Percentiles rank a stretch among this genome's conserved stretches.
Evolutionary conservation across 768 basidiomycete genomes (phyloP).

Genomic region (Russula sp.): DNA sequence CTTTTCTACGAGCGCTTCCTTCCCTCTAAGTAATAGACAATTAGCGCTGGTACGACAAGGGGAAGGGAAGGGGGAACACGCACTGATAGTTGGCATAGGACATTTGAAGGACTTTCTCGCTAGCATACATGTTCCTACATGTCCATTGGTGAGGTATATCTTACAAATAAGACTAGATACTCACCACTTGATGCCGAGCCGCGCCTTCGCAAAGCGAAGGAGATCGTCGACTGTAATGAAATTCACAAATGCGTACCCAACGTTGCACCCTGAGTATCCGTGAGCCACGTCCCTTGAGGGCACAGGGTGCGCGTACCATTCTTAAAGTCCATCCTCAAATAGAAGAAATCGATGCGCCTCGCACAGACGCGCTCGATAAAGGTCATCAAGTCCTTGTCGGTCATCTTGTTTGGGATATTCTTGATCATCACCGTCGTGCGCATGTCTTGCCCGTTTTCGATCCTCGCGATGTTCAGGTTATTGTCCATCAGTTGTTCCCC

Average conservation of each 20-base stretch:
- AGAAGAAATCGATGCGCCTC: constrained; percentile 80
- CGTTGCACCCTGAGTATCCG: constrained; percentile 55
- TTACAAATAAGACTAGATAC: constrained; percentile 23
- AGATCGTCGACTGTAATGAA: constrained; percentile 78
- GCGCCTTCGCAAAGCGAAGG: constrained; percentile 63
- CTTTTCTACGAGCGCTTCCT: constrained; percentile 85
- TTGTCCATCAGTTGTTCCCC: constrained; percentile 39
- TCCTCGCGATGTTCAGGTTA: constrained; percentile 59
- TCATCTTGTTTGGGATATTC: constrained; percentile 93
- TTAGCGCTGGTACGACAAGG: background rate
- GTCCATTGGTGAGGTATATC: background rate
- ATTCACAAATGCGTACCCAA: constrained; percentile 86
- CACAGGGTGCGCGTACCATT: constrained; percentile 46
- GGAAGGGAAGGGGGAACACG: constrained; percentile 29
- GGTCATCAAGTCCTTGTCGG: constrained; percentile 58
- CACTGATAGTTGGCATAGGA: constrained; percentile 91
- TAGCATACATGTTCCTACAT: constrained; percentile 83
- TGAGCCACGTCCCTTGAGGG: background rate
- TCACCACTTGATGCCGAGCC: constrained; percentile 78
- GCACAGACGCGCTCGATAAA: constrained; percentile 70
- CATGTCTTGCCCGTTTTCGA: constrained; percentile 73
- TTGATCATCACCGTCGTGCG: constrained; percentile 87
- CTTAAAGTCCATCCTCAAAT: constrained; percentile 80
- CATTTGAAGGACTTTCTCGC: constrained; percentile 87
- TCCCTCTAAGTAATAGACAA: constrained; percentile 48